phyloP scores from a whole-genome alignment of 768 basidiomycete species.

The Leccinum subgranulosum region DNA sequence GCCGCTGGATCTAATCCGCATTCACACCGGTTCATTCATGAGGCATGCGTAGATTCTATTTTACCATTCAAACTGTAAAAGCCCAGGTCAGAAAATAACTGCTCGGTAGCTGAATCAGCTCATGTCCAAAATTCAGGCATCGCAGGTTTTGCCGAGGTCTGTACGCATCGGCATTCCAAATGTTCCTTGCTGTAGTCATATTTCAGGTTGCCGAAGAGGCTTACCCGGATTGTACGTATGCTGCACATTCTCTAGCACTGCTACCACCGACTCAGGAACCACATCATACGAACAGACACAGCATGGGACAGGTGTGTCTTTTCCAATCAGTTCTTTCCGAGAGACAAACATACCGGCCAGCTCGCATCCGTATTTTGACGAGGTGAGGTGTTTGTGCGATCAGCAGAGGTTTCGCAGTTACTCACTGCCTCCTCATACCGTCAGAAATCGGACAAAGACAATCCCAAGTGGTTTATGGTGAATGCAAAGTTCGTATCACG shows the following conservation, averaged over 20 bases:
- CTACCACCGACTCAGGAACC: slow-evolving; percentile 5
- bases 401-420: background rate
- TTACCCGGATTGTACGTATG: slow-evolving; percentile 79
- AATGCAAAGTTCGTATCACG: slow-evolving; percentile 67
- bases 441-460: slow-evolving; percentile 73
- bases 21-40: background rate
- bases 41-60: slow-evolving; percentile 62
- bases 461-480: slow-evolving; percentile 94
- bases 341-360: slow-evolving; percentile 29
- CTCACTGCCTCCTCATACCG: background rate
- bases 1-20: slow-evolving; percentile 1
- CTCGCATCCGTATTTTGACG: slow-evolving; percentile 77
- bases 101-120: background rate
- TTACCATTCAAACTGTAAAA: slow-evolving; percentile 87
- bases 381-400: slow-evolving; percentile 39
- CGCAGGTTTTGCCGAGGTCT: slow-evolving; percentile 80
- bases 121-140: slow-evolving; percentile 47
- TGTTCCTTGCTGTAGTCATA: slow-evolving; percentile 4
- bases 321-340: background rate
- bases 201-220: slow-evolving; percentile 73
- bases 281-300: slow-evolving; percentile 53
- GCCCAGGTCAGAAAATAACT: slow-evolving; percentile 50
- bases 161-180: slow-evolving; percentile 2
- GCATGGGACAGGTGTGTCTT: slow-evolving; percentile 79
- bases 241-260: slow-evolving; percentile 1